A percentile compares a stretch with the other conserved stretches of the same genome.
Evolutionary conservation across 176 grass and related monocot genomes (phyloP).

Genomic region (Raddia distichophylla): DNA sequence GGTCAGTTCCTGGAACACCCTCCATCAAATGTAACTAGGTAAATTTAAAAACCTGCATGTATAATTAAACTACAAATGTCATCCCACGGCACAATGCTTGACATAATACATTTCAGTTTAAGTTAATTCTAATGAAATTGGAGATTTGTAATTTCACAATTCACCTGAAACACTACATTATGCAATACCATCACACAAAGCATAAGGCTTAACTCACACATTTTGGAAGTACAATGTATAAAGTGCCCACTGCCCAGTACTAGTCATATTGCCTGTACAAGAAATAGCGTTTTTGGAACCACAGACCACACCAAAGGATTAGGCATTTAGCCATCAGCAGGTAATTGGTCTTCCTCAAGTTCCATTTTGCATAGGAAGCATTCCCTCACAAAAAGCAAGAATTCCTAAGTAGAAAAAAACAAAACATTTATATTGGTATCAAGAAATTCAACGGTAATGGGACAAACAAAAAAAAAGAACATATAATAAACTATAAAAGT

Average conservation of each 20-base stretch:
- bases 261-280: neutral
- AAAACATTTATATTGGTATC: neutral
- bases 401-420: constrained; percentile 62
- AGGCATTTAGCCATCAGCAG: constrained; percentile 41
- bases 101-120: neutral
- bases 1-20: neutral
- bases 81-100: neutral
- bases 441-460: constrained; percentile 2
- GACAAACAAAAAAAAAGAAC: constrained; percentile 15
- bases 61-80: neutral
- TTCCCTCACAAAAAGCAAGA: constrained; percentile 87
- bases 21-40: neutral
- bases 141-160: neutral
- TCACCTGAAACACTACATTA: neutral
- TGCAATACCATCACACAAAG: neutral
- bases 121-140: neutral
- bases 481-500: neutral
- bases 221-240: neutral
- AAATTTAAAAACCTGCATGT: constrained; percentile 1
- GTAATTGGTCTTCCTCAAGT: constrained; percentile 64
- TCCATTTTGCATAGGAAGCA: constrained; percentile 75
- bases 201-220: neutral
- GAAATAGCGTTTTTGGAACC: neutral
- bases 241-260: neutral
- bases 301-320: neutral